These are phyloP conservation scores for Globisporangium nunn DNA, from an alignment of 352 stramenopile genomes.

Conservation along the genomic window DNA sequence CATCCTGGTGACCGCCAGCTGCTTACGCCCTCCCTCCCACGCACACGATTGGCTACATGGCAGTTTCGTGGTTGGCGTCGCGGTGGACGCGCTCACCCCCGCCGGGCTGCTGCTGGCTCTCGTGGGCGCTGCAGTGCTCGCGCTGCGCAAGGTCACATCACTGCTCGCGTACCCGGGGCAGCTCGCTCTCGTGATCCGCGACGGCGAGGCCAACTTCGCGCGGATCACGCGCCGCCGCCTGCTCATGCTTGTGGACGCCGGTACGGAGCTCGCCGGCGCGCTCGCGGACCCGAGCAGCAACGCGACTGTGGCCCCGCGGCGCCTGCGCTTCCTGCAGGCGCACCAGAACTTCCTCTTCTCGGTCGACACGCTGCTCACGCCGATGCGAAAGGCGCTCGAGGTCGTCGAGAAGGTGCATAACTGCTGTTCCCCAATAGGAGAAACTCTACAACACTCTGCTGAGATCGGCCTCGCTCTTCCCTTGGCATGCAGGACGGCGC, in stretches of 20 bases:
- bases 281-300: slow-evolving; percentile 17
- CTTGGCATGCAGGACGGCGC: slow-evolving; percentile 8
- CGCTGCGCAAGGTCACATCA: slow-evolving; percentile 42
- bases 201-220: slow-evolving; percentile 74
- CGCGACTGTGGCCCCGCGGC: slow-evolving; percentile 7
- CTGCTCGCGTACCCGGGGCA: slow-evolving; percentile 72
- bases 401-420: slow-evolving; percentile 32
- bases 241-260: slow-evolving; percentile 57
- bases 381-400: slow-evolving; percentile 50
- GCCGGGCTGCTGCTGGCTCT: slow-evolving; percentile 49
- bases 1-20: background rate
- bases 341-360: slow-evolving; percentile 67
- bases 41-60: too few species aligned
- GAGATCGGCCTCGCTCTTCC: too few species aligned
- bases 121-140: slow-evolving; percentile 19
- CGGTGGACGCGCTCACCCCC: slow-evolving; percentile 41
- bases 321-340: slow-evolving; percentile 51
- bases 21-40: background rate
- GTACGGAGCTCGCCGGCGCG: slow-evolving; percentile 37
- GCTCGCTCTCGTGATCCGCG: slow-evolving; percentile 65
- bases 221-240: slow-evolving; percentile 62
- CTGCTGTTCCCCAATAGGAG: too few species aligned
- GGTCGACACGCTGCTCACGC: slow-evolving; percentile 52
- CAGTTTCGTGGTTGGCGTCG: slow-evolving; percentile 40
- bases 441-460: too few species aligned